Conservation (phyloP, 2,329 filamentous ascomycete species). For the Diaporthe velutina region DNA sequence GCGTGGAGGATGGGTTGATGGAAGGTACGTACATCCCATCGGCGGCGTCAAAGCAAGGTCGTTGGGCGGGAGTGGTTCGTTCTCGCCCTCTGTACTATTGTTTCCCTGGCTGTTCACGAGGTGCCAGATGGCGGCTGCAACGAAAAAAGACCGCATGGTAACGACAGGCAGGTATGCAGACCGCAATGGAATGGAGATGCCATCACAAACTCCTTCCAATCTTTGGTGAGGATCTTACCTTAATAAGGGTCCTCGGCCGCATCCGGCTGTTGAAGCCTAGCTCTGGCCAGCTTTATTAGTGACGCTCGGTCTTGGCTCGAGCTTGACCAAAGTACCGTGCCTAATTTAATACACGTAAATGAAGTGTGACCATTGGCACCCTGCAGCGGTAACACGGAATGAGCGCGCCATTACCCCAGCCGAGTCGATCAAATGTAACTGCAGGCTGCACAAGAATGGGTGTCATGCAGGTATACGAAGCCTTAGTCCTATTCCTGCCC, state of each 20-base stretch:
- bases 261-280: neutral
- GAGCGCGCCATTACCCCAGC: neutral
- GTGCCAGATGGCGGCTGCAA: neutral
- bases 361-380: conserved; percentile 12
- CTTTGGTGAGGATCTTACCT: neutral
- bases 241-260: conserved; percentile 3
- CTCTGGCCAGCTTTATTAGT: neutral
- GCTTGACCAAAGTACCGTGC: neutral
- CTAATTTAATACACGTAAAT: neutral
- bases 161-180: no score
- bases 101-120: neutral
- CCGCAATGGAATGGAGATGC: no score
- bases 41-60: conserved; percentile 28
- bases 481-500: neutral
- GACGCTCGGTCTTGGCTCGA: conserved; percentile 10
- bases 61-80: conserved; percentile 22
- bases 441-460: neutral
- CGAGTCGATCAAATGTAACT: neutral
- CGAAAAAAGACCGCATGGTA: neutral
- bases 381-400: neutral
- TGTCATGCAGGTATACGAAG: neutral
- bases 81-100: neutral
- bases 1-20: neutral
- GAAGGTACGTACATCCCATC: conserved; percentile 24
- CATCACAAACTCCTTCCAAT: neutral